Conservation (phyloP, 2,329 filamentous ascomycete genomes). For the Monosporascus sp. region DNA sequence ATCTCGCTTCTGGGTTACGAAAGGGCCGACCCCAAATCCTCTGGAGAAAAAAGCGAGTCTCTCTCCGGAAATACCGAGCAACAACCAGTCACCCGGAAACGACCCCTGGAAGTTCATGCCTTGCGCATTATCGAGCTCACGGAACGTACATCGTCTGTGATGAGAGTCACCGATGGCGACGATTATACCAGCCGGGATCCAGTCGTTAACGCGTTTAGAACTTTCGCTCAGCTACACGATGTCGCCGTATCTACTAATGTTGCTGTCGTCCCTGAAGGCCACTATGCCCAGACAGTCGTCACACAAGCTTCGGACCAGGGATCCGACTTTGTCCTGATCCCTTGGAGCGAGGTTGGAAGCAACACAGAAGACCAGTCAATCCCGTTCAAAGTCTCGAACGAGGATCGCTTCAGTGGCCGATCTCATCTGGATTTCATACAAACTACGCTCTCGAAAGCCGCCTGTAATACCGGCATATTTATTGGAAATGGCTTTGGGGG, state of each 20-base stretch:
- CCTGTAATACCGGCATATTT: slow-evolving; percentile 70
- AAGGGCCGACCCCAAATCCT: slow-evolving; percentile 13
- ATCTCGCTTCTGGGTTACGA: slow-evolving; percentile 69
- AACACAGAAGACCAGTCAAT: slow-evolving; percentile 59
- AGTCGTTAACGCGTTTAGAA: slow-evolving; percentile 85
- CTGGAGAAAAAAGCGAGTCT: slow-evolving; percentile 14
- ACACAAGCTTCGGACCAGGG: slow-evolving; percentile 63
- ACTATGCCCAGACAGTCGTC: slow-evolving; percentile 73
- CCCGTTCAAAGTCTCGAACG: slow-evolving; percentile 36
- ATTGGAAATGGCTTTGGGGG: slow-evolving; percentile 60
- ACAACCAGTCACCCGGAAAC: slow-evolving; percentile 25
- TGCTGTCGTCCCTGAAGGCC: slow-evolving; percentile 69
- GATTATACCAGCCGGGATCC: slow-evolving; percentile 71
- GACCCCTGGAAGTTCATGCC: slow-evolving; percentile 69
- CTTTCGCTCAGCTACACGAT: slow-evolving; percentile 79
- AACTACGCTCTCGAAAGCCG: slow-evolving; percentile 55
- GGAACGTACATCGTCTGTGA: slow-evolving; percentile 89
- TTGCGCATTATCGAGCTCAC: slow-evolving; percentile 83
- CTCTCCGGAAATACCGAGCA: slow-evolving; percentile 18
- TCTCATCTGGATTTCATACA: slow-evolving; percentile 72
- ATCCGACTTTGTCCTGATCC: slow-evolving; percentile 73
- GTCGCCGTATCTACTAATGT: slow-evolving; percentile 78
- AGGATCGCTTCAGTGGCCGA: slow-evolving; percentile 56
- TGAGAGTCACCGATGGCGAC: slow-evolving; percentile 82
- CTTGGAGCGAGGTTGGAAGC: slow-evolving; percentile 81